Evolutionary conservation across 2,329 filamentous ascomycete species (phyloP).

Genomic region (Ophiostoma populinum): DNA sequence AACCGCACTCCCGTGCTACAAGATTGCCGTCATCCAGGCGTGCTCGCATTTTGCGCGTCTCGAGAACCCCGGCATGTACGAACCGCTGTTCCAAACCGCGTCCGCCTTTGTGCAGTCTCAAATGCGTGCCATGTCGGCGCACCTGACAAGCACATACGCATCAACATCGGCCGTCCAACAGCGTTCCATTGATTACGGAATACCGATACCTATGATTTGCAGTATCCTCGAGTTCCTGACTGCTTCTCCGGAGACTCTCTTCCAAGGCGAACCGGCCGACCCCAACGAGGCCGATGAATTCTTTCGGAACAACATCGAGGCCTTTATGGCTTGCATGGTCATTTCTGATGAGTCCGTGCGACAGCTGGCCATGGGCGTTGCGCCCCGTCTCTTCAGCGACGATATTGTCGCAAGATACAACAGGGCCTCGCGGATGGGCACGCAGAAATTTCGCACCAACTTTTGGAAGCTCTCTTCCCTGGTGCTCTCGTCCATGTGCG

Average conservation of each 20-base stretch:
- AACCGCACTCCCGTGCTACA: conserved; percentile 40
- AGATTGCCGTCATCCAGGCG: conserved; percentile 43
- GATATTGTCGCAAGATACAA: conserved; percentile 20
- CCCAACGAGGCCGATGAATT: conserved; percentile 20
- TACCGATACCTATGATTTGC: conserved; percentile 26
- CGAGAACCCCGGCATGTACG: conserved; percentile 29
- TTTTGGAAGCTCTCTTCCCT: conserved; percentile 36
- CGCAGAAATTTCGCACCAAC: conserved; percentile 22
- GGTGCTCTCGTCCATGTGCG: conserved; percentile 31
- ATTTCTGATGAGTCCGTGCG: conserved; percentile 33
- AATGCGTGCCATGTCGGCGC: conserved; percentile 32
- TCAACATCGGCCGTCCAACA: conserved; percentile 23
- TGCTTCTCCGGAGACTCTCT: conserved; percentile 32
- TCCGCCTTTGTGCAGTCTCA: conserved; percentile 39
- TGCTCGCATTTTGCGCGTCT: conserved; percentile 45
- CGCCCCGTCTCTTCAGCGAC: conserved; percentile 28
- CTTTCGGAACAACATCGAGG: conserved; percentile 29
- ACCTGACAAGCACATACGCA: conserved; percentile 21
- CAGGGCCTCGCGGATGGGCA: conserved; percentile 20
- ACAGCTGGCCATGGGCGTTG: conserved; percentile 28
- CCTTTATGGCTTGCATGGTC: conserved; percentile 36
- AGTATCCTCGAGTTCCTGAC: conserved; percentile 41
- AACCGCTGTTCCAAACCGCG: conserved; percentile 35
- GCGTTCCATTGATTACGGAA: conserved; percentile 22
- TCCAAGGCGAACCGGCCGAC: conserved; percentile 22